Evolutionary conservation across 768 basidiomycete genomes (phyloP), one percentile per base, ranked within the genome.

Genomic region (Kondoa malvinella): DNA sequence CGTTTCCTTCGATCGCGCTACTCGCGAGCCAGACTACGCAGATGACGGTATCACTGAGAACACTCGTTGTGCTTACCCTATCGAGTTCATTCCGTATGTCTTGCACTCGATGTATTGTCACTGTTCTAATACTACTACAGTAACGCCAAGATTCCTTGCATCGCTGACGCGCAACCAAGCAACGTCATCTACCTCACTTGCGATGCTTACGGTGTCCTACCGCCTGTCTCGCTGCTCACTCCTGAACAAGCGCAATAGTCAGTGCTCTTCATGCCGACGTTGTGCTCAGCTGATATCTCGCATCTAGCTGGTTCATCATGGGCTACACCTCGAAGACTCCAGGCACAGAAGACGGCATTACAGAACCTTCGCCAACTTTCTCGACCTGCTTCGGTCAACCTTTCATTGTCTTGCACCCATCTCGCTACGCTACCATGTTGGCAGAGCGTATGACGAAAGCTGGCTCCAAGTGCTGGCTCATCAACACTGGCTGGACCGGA

Each of bases 351-450:
- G 94, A 96, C 75, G 94, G 94, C 76, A 88, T 99, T 31, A 82
- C 95, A 58, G 95, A 99, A 77, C 95, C 95, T 68, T 92, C 94
- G 71, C 95, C 95, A 27, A 97, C 95, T 56, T 99, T 99, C 84
- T 95, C 92, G 25, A 96, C 92, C 33, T 97, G 95, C 79, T 99
- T 96, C 83, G 88, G 87, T 73, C 91, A 92, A 56, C 95, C 95
- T n/a, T 97, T 99, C 84, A 96, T 99, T 77, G 87, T 96, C 73
- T 88, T 95, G 67, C 94, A 95, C 79, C 59, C 56, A 27, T 69
- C 56, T 34, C 87, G 92, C 70, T 99, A 99, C 78, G 94, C 95
- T 56, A 83, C 87, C 78, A 99, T 99, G 95, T 82, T 99, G 72
- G 91, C 94, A 0, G 86, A 89, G 72, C 85, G 88, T 74, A 97